A percentile compares a stretch with the other conserved stretches of the same genome.
phyloP scores from a whole-genome alignment of 176 grass and related monocot species.

The Carex parvula region DNA sequence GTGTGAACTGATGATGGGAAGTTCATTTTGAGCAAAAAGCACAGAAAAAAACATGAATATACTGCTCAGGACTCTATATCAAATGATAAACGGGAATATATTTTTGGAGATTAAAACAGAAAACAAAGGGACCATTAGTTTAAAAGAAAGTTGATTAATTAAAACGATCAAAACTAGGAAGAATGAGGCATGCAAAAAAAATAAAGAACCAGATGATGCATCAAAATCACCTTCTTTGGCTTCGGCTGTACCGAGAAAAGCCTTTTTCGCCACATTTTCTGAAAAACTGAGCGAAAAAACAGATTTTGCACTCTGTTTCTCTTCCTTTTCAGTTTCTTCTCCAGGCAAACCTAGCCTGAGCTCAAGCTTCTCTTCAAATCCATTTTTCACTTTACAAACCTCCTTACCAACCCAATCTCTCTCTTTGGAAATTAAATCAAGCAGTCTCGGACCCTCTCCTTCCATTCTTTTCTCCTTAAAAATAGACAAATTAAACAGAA shows the following conservation, averaged over 20 bases:
- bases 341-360: constrained; percentile 31
- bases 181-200: neutral
- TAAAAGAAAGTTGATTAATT: neutral
- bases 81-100: neutral
- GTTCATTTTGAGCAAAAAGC: neutral
- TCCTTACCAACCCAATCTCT: constrained; percentile 24
- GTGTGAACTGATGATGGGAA: neutral
- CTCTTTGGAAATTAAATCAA: constrained; percentile 26
- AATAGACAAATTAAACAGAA: neutral
- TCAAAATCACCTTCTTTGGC: constrained; percentile 19
- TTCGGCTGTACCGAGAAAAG: constrained; percentile 12
- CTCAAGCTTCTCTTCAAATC: constrained; percentile 25
- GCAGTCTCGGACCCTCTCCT: constrained; percentile 6
- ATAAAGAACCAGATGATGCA: neutral
- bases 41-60: neutral
- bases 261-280: constrained; percentile 13
- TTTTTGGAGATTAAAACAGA: neutral
- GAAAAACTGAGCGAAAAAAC: constrained; percentile 5
- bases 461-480: constrained; percentile 23
- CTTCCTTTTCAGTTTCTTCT: neutral
- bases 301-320: constrained; percentile 9
- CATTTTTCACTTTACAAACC: constrained; percentile 20
- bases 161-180: neutral
- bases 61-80: neutral
- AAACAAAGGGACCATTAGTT: neutral